These are phyloP conservation scores for Plectranthus barbatus DNA, from an alignment of 257 asterid species.

Conservation along the genomic window DNA sequence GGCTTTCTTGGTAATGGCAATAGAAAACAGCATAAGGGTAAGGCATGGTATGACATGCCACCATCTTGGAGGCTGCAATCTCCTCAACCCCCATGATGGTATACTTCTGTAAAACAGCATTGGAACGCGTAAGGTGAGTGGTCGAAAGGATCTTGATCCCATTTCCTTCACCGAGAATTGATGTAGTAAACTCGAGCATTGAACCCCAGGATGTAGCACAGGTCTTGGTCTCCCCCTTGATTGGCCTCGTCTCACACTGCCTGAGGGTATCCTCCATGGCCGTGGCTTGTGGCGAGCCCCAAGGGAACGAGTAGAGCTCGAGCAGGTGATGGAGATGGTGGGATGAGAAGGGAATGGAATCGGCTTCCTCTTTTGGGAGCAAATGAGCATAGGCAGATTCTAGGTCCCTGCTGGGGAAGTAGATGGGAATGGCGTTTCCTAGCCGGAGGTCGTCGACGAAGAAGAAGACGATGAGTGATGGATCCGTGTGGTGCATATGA, in stretches of 20 bases:
- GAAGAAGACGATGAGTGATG: conserved; percentile 56
- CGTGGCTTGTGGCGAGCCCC: conserved; percentile 53
- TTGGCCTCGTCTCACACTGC: conserved; percentile 47
- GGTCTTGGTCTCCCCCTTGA: conserved; percentile 56
- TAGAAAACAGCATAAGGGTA: conserved; percentile 61
- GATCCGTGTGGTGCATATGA: conserved; percentile 52
- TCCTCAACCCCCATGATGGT: conserved; percentile 23
- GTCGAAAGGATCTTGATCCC: conserved; percentile 38
- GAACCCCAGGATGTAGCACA: conserved; percentile 65
- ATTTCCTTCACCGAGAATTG: conserved; percentile 26
- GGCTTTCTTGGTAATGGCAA: conserved; percentile 54
- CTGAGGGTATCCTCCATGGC: conserved; percentile 62
- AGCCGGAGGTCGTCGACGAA: conserved; percentile 35
- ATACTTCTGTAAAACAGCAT: conserved; percentile 34
- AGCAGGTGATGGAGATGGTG: conserved; percentile 40
- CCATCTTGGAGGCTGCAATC: conserved; percentile 32
- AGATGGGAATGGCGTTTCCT: conserved; percentile 43
- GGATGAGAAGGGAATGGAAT: conserved; percentile 52
- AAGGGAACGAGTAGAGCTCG: conserved; percentile 34
- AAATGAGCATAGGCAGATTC: conserved; percentile 22
- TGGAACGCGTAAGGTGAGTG: conserved; percentile 23
- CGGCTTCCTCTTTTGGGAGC: conserved; percentile 48
- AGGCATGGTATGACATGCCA: conserved; percentile 72
- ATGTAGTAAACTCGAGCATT: conserved; percentile 46
- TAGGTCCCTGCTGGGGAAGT: conserved; percentile 44